Evolutionary conservation across 768 basidiomycete species (phyloP).

Genomic region (Fomitopsis pulvina): DNA sequence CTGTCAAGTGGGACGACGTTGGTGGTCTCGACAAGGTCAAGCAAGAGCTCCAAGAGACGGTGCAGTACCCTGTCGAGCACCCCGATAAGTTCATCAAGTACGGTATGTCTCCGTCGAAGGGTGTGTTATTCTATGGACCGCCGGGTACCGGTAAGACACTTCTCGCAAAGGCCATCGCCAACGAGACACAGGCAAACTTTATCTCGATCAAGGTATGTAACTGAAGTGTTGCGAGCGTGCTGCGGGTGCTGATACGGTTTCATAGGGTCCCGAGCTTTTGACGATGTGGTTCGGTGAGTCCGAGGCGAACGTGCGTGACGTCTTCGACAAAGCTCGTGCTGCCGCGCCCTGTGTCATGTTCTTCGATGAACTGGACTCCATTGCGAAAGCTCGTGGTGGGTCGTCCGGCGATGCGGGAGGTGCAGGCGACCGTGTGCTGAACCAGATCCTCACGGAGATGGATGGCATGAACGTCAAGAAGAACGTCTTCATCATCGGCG

Average conservation of each 20-base stretch:
- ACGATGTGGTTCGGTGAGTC: conserved; percentile 99
- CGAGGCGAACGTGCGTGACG: conserved; percentile 98
- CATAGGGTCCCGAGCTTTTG: conserved; percentile 87
- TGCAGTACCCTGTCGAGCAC: conserved; percentile 99
- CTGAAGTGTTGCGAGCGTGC: conserved; percentile 8
- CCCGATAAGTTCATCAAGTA: conserved; percentile 99
- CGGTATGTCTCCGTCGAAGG: conserved; percentile 99
- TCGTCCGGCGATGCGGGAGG: conserved; percentile 87
- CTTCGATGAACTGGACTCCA: conserved; percentile 99
- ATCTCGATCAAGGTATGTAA: conserved; percentile 86
- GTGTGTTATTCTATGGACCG: conserved; percentile 99
- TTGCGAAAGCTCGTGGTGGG: conserved; percentile 93
- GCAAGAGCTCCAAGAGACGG: conserved; percentile 97
- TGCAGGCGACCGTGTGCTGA: conserved; percentile 95
- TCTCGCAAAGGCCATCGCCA: conserved; percentile 97
- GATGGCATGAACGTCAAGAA: conserved; percentile 99
- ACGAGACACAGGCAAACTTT: conserved; percentile 99
- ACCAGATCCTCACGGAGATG: conserved; percentile 97
- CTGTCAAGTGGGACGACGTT: conserved; percentile 98
- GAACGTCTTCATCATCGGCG: conserved; percentile 98
- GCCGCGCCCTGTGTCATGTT: conserved; percentile 99
- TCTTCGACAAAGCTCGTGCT: conserved; percentile 99
- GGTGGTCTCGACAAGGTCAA: conserved; percentile 99
- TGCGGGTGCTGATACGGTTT: not conserved
- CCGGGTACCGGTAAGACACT: conserved; percentile 99